These are phyloP conservation scores for Cryptococcus sp. DNA, from an alignment of 1,284 basidiomycete genomes.

Conservation along the genomic window DNA sequence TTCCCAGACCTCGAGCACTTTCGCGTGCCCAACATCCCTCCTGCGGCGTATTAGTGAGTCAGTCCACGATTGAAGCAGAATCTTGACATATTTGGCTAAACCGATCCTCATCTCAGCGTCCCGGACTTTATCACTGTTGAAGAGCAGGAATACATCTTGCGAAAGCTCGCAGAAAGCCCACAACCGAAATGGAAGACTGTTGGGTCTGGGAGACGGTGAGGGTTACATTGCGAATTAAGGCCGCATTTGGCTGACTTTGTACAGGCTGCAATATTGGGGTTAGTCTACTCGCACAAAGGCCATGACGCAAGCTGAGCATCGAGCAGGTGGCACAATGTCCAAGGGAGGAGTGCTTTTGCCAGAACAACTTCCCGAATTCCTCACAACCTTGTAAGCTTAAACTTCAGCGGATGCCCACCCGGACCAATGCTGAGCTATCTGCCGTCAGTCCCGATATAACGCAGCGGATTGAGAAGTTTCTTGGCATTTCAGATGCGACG, in stretches of 20 bases:
- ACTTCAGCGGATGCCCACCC: conserved; percentile 3
- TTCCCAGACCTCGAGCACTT: conserved; percentile 24
- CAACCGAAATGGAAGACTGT: conserved; percentile 82
- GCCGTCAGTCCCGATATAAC: conserved; percentile 71
- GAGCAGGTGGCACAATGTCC: conserved; percentile 47
- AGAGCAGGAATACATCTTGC: conserved; percentile 75
- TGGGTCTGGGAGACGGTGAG: conserved; percentile 68
- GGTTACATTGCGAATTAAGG: not conserved
- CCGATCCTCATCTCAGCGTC: conserved; percentile 59
- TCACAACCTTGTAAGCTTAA: conserved; percentile 39
- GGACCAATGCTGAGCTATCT: no score
- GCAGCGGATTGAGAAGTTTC: conserved; percentile 58
- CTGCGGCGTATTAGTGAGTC: conserved; percentile 39
- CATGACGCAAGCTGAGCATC: conserved; percentile 1
- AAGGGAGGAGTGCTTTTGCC: conserved; percentile 47
- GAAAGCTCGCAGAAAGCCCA: conserved; percentile 77
- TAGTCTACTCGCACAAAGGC: not conserved
- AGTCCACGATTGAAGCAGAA: conserved; percentile 1
- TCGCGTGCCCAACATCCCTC: conserved; percentile 30
- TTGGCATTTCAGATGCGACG: conserved; percentile 19
- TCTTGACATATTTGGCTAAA: not conserved
- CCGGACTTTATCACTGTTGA: conserved; percentile 75
- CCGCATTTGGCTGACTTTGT: conserved; percentile 3
- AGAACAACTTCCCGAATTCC: conserved; percentile 44
- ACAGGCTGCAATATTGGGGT: conserved; percentile 77